phyloP scores from a whole-genome alignment of 176 grass and related monocot species.

The Canna indica region DNA sequence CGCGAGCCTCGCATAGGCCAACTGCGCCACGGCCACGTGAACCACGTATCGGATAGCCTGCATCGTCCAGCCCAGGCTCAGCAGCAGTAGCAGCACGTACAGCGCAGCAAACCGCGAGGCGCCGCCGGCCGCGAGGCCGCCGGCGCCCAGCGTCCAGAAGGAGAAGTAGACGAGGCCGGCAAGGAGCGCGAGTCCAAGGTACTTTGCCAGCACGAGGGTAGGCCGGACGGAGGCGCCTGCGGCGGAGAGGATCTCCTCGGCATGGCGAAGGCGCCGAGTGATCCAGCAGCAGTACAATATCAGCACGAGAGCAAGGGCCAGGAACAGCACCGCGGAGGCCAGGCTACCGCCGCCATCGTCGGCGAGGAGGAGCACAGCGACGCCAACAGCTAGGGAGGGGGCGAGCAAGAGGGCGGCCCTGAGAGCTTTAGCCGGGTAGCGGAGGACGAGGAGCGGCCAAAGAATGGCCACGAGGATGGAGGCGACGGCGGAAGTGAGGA shows the following conservation, averaged over 20 bases:
- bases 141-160: constrained; percentile 72
- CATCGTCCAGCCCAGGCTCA: constrained; percentile 87
- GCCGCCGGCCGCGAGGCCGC: constrained; percentile 50
- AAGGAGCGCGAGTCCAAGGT: constrained; percentile 42
- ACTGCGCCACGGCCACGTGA: constrained; percentile 52
- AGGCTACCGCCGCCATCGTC: constrained; percentile 43
- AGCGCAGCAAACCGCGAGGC: constrained; percentile 31
- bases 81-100: constrained; percentile 54
- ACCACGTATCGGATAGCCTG: constrained; percentile 46
- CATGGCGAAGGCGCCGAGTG: constrained; percentile 55
- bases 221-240: constrained; percentile 36
- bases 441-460: constrained; percentile 46
- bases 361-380: constrained; percentile 52
- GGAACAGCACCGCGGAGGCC: constrained; percentile 40
- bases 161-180: constrained; percentile 45
- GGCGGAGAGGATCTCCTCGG: constrained; percentile 41
- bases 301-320: constrained; percentile 36
- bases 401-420: constrained; percentile 60
- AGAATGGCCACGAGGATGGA: constrained; percentile 42
- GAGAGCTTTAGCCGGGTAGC: constrained; percentile 44
- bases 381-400: constrained; percentile 40
- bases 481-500: constrained; percentile 37
- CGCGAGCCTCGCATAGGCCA: constrained; percentile 46
- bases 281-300: constrained; percentile 76
- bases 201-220: constrained; percentile 24